phyloP scores from a whole-genome alignment of 1,284 basidiomycete species.

The Ganoderma sinense region DNA sequence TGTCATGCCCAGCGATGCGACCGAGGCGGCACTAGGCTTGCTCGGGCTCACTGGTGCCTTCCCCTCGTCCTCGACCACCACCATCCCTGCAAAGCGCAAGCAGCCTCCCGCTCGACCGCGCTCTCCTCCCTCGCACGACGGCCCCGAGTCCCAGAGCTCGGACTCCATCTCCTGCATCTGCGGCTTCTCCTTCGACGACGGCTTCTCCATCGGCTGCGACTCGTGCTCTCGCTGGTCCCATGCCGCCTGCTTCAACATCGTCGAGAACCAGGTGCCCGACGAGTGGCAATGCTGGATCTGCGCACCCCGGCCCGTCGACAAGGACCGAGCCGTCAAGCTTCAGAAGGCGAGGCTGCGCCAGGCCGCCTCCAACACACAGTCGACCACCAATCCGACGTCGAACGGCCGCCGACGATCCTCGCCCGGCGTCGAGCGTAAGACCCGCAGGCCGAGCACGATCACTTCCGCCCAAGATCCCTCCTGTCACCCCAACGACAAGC shows the following conservation, averaged over 20 bases:
- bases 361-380: constrained; percentile 33
- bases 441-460: constrained; percentile 47
- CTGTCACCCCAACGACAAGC: background rate
- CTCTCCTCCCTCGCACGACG: background rate
- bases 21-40: constrained; percentile 57
- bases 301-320: constrained; percentile 54
- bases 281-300: constrained; percentile 74
- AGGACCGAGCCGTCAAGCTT: constrained; percentile 53
- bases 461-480: constrained; percentile 43
- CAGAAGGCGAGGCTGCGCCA: constrained; percentile 49
- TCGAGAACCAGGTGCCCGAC: constrained; percentile 76
- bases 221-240: constrained; percentile 92
- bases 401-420: constrained; percentile 3
- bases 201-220: constrained; percentile 94
- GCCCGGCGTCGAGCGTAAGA: constrained; percentile 56
- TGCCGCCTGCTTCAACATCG: constrained; percentile 85
- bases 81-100: constrained; percentile 53
- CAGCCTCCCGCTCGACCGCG: constrained; percentile 21
- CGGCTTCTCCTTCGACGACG: constrained; percentile 81
- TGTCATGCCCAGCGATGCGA: constrained; percentile 56
- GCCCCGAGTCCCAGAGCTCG: constrained; percentile 28
- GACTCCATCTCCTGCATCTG: constrained; percentile 78
- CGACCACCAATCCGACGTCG: constrained; percentile 35
- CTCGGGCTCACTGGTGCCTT: constrained; percentile 47
- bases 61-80: constrained; percentile 41